Evolutionary conservation across 192 early-diverging fungal species (phyloP).

Genomic region (Powellomyces hirtus): DNA sequence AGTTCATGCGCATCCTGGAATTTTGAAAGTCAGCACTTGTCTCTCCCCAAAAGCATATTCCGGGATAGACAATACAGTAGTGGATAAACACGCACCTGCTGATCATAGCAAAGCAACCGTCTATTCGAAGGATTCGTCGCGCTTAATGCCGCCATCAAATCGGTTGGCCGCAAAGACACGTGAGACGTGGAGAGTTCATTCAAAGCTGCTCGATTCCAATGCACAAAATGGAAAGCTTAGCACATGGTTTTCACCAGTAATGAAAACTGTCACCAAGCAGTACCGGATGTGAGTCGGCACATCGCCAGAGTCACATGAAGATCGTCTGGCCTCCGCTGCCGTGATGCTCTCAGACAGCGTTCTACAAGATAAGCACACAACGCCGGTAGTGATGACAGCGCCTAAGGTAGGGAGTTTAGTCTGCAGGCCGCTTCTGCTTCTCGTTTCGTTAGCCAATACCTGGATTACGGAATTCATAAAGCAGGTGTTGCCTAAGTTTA

Average conservation of each 20-base stretch:
- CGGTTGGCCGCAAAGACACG: conserved; percentile 21
- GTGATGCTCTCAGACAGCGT: conserved; percentile 10
- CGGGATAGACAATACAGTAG: background rate
- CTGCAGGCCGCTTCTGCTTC: too few species aligned
- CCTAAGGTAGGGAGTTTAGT: too few species aligned
- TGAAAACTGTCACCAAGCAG: too few species aligned
- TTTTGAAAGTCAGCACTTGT: background rate
- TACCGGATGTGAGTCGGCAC: conserved; percentile 2
- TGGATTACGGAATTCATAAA: conserved; percentile 86
- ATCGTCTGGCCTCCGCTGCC: background rate
- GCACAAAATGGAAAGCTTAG: background rate
- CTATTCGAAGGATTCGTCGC: conserved; percentile 29
- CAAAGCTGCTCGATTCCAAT: conserved; percentile 6
- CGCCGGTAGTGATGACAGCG: conserved; percentile 36
- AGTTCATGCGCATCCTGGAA: conserved; percentile 86
- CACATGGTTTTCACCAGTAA: background rate
- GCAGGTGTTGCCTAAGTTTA: conserved; percentile 85
- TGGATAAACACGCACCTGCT: background rate
- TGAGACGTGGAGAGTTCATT: conserved; percentile 14
- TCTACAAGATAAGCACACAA: conserved; percentile 33
- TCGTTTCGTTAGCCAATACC: too few species aligned
- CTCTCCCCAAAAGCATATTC: too few species aligned
- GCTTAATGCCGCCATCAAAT: conserved; percentile 33
- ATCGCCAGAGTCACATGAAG: conserved; percentile 10
- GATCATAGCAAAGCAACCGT: conserved; percentile 9